These are phyloP conservation scores for Populus tremula DNA, from an alignment of 345 rosid genomes.

Conservation along the genomic window DNA sequence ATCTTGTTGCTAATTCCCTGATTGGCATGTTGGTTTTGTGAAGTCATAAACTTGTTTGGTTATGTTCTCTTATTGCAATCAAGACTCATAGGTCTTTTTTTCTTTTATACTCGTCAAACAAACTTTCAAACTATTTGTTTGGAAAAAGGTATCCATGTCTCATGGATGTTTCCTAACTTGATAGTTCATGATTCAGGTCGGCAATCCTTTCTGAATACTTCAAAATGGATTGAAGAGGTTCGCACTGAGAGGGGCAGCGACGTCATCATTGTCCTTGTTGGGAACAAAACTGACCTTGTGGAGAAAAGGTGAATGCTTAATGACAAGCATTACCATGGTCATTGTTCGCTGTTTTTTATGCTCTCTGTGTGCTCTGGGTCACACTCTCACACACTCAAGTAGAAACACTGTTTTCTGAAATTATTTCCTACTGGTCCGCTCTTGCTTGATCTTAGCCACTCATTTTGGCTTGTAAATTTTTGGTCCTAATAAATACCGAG, in stretches of 20 bases:
- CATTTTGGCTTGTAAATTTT: background rate
- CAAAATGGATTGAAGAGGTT: slow-evolving; percentile 28
- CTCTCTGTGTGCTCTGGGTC: background rate
- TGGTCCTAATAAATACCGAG: background rate
- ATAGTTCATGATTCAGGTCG: slow-evolving; percentile 9
- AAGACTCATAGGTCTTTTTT: background rate
- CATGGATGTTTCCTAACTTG: background rate
- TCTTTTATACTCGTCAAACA: background rate
- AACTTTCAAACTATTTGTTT: background rate
- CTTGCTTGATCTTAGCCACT: background rate
- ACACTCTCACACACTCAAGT: background rate
- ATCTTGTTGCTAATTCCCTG: background rate
- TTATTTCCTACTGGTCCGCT: background rate
- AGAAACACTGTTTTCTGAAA: background rate
- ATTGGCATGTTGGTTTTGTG: background rate
- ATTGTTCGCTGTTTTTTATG: background rate
- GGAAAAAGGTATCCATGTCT: background rate
- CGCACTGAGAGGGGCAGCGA: slow-evolving; percentile 24
- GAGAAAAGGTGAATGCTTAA: slow-evolving; percentile 17
- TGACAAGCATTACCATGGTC: background rate
- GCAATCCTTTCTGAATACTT: slow-evolving; percentile 22
- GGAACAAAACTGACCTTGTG: slow-evolving; percentile 24
- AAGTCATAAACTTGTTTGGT: background rate
- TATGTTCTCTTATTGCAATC: background rate
- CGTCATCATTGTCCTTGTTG: slow-evolving; percentile 25